Conservation (phyloP, 140 eudicot species). For the Stevia rebaudiana region DNA sequence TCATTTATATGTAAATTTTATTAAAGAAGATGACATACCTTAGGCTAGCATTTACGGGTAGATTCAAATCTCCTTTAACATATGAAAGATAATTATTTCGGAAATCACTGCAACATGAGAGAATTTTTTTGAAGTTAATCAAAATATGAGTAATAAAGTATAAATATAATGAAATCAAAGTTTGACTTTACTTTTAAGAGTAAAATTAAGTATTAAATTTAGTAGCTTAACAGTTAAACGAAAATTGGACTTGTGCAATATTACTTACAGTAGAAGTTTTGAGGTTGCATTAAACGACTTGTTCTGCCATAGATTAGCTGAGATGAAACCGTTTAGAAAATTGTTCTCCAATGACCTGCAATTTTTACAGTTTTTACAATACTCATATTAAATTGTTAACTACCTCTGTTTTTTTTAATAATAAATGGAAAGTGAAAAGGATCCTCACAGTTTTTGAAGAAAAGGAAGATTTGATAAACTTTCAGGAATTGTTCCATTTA, state of each 20-base stretch:
- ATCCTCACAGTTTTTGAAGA: conserved; percentile 62
- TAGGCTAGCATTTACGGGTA: conserved; percentile 56
- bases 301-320: conserved; percentile 48
- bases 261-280: conserved; percentile 53
- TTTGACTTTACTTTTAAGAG: not conserved
- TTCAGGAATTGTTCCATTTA: conserved; percentile 56
- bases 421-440: not conserved
- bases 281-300: conserved; percentile 41
- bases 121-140: not conserved
- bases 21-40: conserved; percentile 32
- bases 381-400: not conserved
- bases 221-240: not conserved
- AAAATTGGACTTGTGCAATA: not conserved
- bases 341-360: conserved; percentile 65
- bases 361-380: conserved; percentile 6
- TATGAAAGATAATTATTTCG: conserved; percentile 45
- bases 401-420: not conserved
- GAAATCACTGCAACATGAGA: conserved; percentile 46
- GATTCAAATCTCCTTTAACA: conserved; percentile 45
- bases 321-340: conserved; percentile 46
- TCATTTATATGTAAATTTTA: not conserved
- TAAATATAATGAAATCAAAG: not conserved
- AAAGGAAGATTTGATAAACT: conserved; percentile 53
- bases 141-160: not conserved
- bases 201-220: not conserved